Conservation (phyloP, 192 early-diverging fungal genomes). For the Fimicolochytrium jonesii region DNA sequence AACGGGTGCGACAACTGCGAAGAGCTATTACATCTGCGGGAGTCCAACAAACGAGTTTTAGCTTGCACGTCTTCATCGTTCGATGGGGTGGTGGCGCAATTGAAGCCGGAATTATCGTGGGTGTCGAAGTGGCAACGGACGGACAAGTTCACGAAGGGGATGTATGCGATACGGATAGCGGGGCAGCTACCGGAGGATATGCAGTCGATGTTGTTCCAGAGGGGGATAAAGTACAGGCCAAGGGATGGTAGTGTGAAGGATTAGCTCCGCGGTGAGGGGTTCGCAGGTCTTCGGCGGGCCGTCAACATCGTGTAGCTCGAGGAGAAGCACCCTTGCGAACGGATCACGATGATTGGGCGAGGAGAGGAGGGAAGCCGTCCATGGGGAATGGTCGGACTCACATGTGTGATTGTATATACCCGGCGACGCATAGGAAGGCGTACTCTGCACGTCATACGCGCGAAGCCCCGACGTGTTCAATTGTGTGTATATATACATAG, state of each 20-base stretch:
- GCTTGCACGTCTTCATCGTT: slow-evolving; percentile 41
- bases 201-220: slow-evolving; percentile 28
- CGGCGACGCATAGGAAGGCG: no score
- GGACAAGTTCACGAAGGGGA: slow-evolving; percentile 45
- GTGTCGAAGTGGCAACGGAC: slow-evolving; percentile 50
- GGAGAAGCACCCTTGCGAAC: no score
- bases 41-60: background rate
- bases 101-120: slow-evolving; percentile 41
- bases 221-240: slow-evolving; percentile 46
- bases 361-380: no score
- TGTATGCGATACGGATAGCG: slow-evolving; percentile 49
- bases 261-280: no score
- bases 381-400: no score
- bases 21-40: slow-evolving; percentile 36
- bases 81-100: slow-evolving; percentile 46
- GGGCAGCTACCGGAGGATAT: slow-evolving; percentile 46
- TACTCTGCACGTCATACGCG: no score
- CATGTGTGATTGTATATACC: no score
- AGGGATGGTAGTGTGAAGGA: slow-evolving; percentile 49
- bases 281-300: no score
- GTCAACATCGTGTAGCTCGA: no score
- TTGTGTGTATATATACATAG: no score
- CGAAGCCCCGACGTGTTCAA: no score
- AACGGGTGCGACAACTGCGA: slow-evolving; percentile 55
- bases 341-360: no score